These are phyloP conservation scores for Lagenidium giganteum DNA, from an alignment of 352 stramenopile genomes.

Conservation along the genomic window DNA sequence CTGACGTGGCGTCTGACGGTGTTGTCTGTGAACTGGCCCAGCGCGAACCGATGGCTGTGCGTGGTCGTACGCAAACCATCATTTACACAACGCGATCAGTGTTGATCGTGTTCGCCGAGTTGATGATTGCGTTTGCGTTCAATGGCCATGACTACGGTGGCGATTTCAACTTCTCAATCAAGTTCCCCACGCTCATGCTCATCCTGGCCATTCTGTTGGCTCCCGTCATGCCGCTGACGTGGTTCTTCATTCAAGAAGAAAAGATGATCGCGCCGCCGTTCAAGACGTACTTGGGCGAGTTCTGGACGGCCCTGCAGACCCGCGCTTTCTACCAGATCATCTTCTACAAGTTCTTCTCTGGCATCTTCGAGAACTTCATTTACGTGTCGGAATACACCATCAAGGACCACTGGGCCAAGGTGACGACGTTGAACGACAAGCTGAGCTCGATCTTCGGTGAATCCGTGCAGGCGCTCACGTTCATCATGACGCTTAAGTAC, in stretches of 20 bases:
- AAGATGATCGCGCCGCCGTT: conserved; percentile 6
- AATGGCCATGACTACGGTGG: conserved; percentile 53
- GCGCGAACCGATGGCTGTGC: too few relatives aligned
- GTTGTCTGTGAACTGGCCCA: too few relatives aligned
- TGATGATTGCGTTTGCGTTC: conserved; percentile 32
- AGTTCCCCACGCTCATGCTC: conserved; percentile 46
- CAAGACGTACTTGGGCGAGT: conserved; percentile 26
- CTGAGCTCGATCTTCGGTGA: conserved; percentile 40
- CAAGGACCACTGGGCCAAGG: conserved; percentile 50
- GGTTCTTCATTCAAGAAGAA: conserved; percentile 29
- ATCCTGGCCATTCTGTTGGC: conserved; percentile 27
- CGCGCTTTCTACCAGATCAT: conserved; percentile 55
- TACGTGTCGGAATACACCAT: conserved; percentile 48
- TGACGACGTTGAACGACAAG: conserved; percentile 48
- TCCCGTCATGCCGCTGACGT: conserved; percentile 27
- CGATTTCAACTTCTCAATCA: conserved; percentile 44
- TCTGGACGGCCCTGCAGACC: conserved; percentile 55
- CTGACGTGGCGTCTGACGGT: too few relatives aligned
- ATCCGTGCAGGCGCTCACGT: conserved; percentile 37
- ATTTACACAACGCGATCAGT: too few relatives aligned
- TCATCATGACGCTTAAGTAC: too few relatives aligned
- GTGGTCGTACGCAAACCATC: too few relatives aligned
- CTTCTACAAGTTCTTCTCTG: conserved; percentile 62
- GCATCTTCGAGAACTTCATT: conserved; percentile 60
- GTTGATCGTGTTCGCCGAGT: too few relatives aligned